A percentile compares a stretch with the other conserved stretches of the same genome.
Conservation (phyloP, 257 asterid genomes). For the Lycium ferocissimum region DNA sequence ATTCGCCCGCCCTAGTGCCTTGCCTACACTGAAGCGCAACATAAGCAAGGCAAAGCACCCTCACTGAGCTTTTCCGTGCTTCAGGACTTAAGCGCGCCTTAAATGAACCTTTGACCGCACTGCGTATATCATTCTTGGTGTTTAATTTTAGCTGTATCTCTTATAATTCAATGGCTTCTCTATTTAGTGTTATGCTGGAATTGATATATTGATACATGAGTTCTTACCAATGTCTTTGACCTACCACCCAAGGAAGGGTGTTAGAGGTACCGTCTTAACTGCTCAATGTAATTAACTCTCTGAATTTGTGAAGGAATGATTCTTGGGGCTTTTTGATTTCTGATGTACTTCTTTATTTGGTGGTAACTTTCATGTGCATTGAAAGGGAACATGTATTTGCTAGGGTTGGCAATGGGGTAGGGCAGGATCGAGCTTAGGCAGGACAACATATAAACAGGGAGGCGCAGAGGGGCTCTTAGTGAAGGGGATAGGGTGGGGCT, state of each 20-base stretch:
- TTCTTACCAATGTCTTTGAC: neutral
- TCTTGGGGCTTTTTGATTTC: neutral
- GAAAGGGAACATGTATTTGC: neutral
- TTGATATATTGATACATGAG: neutral
- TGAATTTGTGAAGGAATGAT: neutral
- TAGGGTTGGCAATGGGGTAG: neutral
- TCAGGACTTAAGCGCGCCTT: neutral
- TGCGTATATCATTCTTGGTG: neutral
- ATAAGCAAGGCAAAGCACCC: neutral
- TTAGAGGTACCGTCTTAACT: neutral
- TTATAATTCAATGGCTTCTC: neutral
- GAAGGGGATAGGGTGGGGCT: neutral
- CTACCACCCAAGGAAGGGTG: neutral
- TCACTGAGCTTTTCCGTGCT: neutral
- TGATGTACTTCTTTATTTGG: slow-evolving; percentile 1
- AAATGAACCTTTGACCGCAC: neutral
- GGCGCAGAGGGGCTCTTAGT: neutral
- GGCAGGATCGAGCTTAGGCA: neutral
- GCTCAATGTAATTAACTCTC: neutral
- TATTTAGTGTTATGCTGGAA: neutral
- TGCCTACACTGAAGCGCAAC: neutral
- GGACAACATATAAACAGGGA: neutral
- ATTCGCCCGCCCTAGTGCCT: neutral
- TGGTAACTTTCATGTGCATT: neutral
- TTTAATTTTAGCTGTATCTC: neutral